Evolutionary conservation across 352 stramenopile genomes (phyloP), one percentile per base, ranked within the genome.

Genomic region (Pythium phragmiticola): DNA sequence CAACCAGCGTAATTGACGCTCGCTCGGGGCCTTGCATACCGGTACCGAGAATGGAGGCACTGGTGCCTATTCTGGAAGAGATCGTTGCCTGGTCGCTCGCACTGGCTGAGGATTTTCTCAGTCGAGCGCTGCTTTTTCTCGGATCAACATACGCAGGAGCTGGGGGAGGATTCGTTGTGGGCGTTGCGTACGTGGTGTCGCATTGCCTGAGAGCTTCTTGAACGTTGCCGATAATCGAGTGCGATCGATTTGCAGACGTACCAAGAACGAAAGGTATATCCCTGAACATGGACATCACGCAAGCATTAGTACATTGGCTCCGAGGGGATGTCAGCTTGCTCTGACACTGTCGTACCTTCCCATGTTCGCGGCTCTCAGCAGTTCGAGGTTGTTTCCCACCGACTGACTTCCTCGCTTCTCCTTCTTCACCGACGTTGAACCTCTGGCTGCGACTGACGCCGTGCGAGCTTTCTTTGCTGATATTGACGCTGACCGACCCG

Each of bases 171-270:
- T 30, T 30, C 13, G 63, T 70, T 14, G 46, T 61, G 5, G 81
- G 81, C 34, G 66, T 70, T 48, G 74, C 57, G 46, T 78, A 88
- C 34, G 76, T 85, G 11, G 75, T 77, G 58, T 89, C 84, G 55
- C 81, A 89, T 57, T 83, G 75, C 19, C 81, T 80, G 9, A 90
- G 69, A n/a, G 82, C 80, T 36, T 90, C 80, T 53, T 92, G 84
- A 23, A 86, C 72, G 58, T 82, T 90, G 28, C 80, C 80, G 47
- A 90, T 87, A 17, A 92, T 65, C 9, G 81, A 90, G 65, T 90
- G 88, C 30, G 84, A 90, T 59, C 65, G 70, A 55, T 76, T 73
- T 13, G 77, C 69, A 0, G 79, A 85, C 45, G 70, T 85, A 2
- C 82, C 81, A 0, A 89, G 68, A 23, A 92, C 67, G 55, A 92